Evolutionary conservation across 257 asterid genomes (phyloP).

Genomic region (Phtheirospermum japonicum): DNA sequence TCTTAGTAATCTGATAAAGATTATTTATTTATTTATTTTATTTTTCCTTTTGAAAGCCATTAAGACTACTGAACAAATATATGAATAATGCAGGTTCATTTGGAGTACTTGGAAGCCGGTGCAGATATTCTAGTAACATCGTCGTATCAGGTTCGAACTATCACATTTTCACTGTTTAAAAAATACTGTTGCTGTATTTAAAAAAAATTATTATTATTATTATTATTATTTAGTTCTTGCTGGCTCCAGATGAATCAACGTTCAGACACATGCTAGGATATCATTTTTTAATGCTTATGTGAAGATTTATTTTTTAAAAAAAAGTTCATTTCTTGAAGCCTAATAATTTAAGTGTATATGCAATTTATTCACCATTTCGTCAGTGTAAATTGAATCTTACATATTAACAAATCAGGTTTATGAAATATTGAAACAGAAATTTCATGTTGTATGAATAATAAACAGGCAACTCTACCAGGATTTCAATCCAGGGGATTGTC

Average conservation of each 20-base stretch:
- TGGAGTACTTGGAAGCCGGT: constrained; percentile 74
- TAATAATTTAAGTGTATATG: too few species aligned
- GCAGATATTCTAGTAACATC: constrained; percentile 61
- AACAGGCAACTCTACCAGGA: constrained; percentile 69
- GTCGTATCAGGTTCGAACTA: constrained; percentile 56
- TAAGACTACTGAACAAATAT: neutral
- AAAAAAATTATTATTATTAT: too few species aligned
- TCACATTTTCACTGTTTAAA: neutral
- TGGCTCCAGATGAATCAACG: neutral
- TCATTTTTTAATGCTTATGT: neutral
- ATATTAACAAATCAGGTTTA: too few species aligned
- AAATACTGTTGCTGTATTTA: too few species aligned
- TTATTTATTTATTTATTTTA: too few species aligned
- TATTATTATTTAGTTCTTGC: neutral
- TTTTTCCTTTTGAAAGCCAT: neutral
- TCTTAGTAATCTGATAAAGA: too few species aligned
- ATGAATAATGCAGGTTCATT: constrained; percentile 48
- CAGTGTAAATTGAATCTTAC: too few species aligned
- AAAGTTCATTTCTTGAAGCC: too few species aligned
- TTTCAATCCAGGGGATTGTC: constrained; percentile 58
- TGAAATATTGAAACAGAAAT: neutral
- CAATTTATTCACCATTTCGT: too few species aligned
- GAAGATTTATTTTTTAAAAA: neutral
- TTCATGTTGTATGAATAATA: constrained; percentile 7
- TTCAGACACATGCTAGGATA: neutral